Evolutionary conservation across 495 filamentous ascomycete genomes (phyloP), one percentile per base, ranked within the genome.

Genomic region (Lindgomyces ingoldianus): DNA sequence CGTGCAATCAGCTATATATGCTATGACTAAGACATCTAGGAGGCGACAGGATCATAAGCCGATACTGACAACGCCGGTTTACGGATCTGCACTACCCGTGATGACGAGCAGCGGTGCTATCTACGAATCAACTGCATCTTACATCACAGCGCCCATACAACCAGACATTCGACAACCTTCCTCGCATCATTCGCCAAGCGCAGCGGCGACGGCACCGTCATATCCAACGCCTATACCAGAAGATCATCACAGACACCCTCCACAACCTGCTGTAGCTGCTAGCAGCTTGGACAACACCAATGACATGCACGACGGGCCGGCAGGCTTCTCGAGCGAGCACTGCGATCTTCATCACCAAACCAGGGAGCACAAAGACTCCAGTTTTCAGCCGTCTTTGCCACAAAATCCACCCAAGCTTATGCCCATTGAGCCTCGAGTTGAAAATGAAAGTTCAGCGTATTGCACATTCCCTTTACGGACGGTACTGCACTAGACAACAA

Each of bases 1-100:
- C 4, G 44, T 47, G n/a, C 44, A 47, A 47, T 47, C 44, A 8
- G 44, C 44, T 8, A 47, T 47, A 47, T 47, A 47, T 47, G 44
- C 44, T 18, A 18, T 47, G 44, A 4, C 14, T 47, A 18, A 18
- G 44, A 47, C 4, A n/a, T 8, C 6, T 14, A 39, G 33, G 14
- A 39, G 14, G 44, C 21, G n/a, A 47, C 44, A 22, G 44, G 8
- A 47, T 18, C 21, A 18, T n/a, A n/a, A 4, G 14, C 44, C 6
- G 8, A 39, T 14, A 14, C 33, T 14, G 6, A 39, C 14, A 39
- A 39, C 14, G 14, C 33, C 33, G 6, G 33, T 39, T 39, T 39
- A 6, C 6, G 33, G 14, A 6, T 39, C 33, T 6, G 33, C 33
- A 39, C 14, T 39, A 39, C 6, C 33, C 14, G 33, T 14, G 6